Evolutionary conservation across 2,329 filamentous ascomycete species (phyloP), one percentile per base, ranked within the genome.

Genomic region (Knufia fluminis): DNA sequence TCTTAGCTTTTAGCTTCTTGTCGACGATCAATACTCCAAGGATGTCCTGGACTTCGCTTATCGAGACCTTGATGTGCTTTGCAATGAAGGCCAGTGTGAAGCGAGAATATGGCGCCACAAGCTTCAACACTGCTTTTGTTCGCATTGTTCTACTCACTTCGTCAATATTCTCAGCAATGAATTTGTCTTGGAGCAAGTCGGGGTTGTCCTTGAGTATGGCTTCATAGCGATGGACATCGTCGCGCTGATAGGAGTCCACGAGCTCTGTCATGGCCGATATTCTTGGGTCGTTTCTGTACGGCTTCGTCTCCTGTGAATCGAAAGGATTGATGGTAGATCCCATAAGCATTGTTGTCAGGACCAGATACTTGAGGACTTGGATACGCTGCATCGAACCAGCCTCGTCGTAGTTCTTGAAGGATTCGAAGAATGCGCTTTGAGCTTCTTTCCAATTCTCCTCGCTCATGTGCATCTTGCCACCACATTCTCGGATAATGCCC

Each of bases 391-490:
- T 78, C 22, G 90, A 96, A 40, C 92, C 92, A 35, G 92, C 92
- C 72, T 98, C 92, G 65, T 98, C 92, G 70, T 97, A 98, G 71
- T 96, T 97, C 50, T 90, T 86, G 74, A 98, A 98, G 1, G 91
- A 94, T 67, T 98, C 92, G 67, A 96, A 96, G 68, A 98, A 98
- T 71, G 97, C 92, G 60, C 83, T 91, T 69, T 97, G 90, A 1
- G 92, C 92, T 62, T 90, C 87, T 66, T 92, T 88, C 92, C 92
- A 98, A 66, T 97, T 97, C 71, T 97, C 92, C 74, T 98, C 92
- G 66, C 86, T 92, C 92, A 98, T 97, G 72, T 97, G 90, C 92
- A 98, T 98, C 75, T 98, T 98, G 60, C 92, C 92, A 61, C 92
- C 92, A 65, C 92, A 98, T 71, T 98, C 92, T 48, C 91, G 85